A percentile compares a stretch with the other conserved stretches of the same genome.
These are phyloP conservation scores for Leptoxyphium fumago DNA, from an alignment of 2,329 filamentous ascomycete genomes.

Conservation along the genomic window DNA sequence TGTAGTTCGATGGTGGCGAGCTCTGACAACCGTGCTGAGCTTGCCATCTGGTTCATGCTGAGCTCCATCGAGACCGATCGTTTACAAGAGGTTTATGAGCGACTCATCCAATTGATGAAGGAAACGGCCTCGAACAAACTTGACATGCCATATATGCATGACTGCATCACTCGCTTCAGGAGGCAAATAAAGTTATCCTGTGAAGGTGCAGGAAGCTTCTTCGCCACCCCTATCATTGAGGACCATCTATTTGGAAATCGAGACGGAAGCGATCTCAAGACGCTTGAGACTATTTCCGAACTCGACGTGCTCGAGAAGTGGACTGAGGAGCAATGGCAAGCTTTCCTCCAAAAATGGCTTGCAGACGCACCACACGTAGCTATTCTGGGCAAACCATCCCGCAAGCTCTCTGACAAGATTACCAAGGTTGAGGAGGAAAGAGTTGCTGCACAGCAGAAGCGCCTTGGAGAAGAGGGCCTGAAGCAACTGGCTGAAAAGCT, in stretches of 20 bases:
- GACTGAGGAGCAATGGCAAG: conserved; percentile 71
- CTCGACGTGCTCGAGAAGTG: conserved; percentile 60
- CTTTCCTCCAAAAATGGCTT: conserved; percentile 71
- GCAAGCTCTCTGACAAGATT: conserved; percentile 61
- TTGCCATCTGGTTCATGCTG: conserved; percentile 72
- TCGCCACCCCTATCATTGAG: conserved; percentile 71
- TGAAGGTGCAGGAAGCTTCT: conserved; percentile 68
- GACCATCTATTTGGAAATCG: conserved; percentile 84
- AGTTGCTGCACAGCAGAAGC: conserved; percentile 61
- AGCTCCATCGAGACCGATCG: conserved; percentile 79
- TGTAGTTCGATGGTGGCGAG: conserved; percentile 73
- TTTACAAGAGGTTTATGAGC: conserved; percentile 67
- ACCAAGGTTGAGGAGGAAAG: conserved; percentile 70
- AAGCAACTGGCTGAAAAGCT: conserved; percentile 60
- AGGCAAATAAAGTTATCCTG: conserved; percentile 71
- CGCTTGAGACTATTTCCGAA: conserved; percentile 29
- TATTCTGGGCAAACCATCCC: conserved; percentile 74
- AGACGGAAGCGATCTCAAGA: conserved; percentile 46
- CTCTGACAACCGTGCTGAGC: conserved; percentile 65
- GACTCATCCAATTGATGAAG: conserved; percentile 69
- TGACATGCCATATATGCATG: conserved; percentile 78
- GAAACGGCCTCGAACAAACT: conserved; percentile 68
- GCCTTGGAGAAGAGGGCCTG: conserved; percentile 70
- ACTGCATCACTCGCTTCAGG: conserved; percentile 70
- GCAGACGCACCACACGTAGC: conserved; percentile 75